phyloP scores from a whole-genome alignment of 306 rosid genomes.

The Pterocarpus macrocarpus region DNA sequence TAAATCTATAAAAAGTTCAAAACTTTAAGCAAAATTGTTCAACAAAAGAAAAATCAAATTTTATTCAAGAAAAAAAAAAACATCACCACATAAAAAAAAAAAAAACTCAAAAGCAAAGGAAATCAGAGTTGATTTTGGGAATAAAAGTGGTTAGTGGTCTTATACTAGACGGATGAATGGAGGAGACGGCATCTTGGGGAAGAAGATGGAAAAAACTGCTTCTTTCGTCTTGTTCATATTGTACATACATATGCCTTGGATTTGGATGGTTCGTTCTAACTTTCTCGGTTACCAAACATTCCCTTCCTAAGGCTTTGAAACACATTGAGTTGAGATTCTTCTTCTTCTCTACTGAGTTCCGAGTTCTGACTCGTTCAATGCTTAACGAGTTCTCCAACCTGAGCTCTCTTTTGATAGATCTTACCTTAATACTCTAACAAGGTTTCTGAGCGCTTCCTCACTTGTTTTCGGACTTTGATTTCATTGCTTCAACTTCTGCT shows the following conservation, averaged over 20 bases:
- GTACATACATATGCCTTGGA: slow-evolving; percentile 1
- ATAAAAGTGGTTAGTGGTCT: no score
- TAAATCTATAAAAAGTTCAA: no score
- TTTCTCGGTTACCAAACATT: slow-evolving; percentile 56
- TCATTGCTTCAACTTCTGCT: slow-evolving; percentile 20
- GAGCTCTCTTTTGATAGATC: slow-evolving; percentile 50
- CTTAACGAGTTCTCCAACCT: slow-evolving; percentile 19
- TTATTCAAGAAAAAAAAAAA: no score
- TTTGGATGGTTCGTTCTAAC: background rate
- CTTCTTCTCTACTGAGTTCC: background rate
- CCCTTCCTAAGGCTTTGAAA: slow-evolving; percentile 39
- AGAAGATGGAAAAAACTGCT: slow-evolving; percentile 59
- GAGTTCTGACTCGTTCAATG: slow-evolving; percentile 39
- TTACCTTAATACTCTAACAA: slow-evolving; percentile 21
- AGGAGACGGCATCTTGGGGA: background rate
- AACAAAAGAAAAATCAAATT: no score
- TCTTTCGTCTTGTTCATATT: slow-evolving; percentile 17
- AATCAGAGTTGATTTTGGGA: no score
- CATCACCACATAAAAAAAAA: no score
- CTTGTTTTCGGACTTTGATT: slow-evolving; percentile 40
- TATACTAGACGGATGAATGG: no score
- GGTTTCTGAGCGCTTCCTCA: background rate
- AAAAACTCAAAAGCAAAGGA: no score
- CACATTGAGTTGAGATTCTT: background rate
- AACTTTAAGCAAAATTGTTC: no score